Evolutionary conservation across 768 basidiomycete species (phyloP).

Genomic region (Goffeauzyma gilvescens): DNA sequence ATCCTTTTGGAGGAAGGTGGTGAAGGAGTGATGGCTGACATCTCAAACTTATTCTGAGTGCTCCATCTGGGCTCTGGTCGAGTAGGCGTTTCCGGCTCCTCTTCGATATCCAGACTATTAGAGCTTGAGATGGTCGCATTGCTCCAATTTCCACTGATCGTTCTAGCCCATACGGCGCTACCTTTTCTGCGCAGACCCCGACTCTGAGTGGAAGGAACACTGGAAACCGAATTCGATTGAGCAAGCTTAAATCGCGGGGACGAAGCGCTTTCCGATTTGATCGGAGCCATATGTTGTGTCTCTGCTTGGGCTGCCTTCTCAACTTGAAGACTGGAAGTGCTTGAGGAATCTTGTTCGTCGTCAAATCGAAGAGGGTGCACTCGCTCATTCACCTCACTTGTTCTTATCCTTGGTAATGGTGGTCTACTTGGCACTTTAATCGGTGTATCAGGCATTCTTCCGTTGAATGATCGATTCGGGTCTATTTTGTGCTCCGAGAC

Average conservation of each 20-base stretch:
- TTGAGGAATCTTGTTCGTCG: slow-evolving; percentile 13
- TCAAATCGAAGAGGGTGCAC: slow-evolving; percentile 13
- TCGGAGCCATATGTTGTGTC: slow-evolving; percentile 1
- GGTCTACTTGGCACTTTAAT: slow-evolving; percentile 21
- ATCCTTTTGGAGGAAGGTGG: slow-evolving; percentile 4
- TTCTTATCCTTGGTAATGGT: neutral
- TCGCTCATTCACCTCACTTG: slow-evolving; percentile 1
- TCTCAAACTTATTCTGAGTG: neutral
- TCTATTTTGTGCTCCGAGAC: neutral
- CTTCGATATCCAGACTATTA: neutral
- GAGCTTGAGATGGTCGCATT: slow-evolving; percentile 3
- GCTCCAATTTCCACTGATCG: slow-evolving; percentile 9
- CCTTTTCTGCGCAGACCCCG: slow-evolving; percentile 10
- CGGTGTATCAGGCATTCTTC: slow-evolving; percentile 26
- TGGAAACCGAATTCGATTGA: neutral
- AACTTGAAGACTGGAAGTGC: slow-evolving; percentile 3
- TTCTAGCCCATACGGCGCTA: slow-evolving; percentile 9
- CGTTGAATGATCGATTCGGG: neutral
- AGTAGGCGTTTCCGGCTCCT: slow-evolving; percentile 12
- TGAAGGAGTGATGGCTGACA: slow-evolving; percentile 8
- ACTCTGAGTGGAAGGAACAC: neutral
- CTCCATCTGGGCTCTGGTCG: neutral
- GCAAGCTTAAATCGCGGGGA: neutral
- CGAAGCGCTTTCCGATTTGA: slow-evolving; percentile 1
- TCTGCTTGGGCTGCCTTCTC: no score